Evolutionary conservation across 495 filamentous ascomycete genomes (phyloP).

Genomic region (Lentithecium fluviatile): DNA sequence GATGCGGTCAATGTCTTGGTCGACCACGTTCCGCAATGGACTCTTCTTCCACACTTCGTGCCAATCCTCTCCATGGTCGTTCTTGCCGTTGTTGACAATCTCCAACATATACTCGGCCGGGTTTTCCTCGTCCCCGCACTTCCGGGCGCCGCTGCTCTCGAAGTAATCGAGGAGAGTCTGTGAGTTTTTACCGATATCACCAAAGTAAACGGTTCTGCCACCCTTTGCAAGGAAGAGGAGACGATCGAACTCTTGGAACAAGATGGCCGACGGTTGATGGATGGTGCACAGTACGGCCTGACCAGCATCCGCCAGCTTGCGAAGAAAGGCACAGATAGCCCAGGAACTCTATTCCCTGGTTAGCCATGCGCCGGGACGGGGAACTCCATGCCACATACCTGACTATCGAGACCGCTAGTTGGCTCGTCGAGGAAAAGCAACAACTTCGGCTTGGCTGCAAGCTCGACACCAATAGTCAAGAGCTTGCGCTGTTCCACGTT

Average conservation of each 20-base stretch:
- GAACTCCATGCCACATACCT: not conserved
- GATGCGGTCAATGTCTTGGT: conserved; percentile 60
- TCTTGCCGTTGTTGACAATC: conserved; percentile 14
- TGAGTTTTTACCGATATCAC: conserved; percentile 79
- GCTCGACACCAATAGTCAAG: conserved; percentile 83
- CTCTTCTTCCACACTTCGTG: conserved; percentile 47
- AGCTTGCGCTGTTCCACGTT: conserved; percentile 89
- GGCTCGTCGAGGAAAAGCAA: conserved; percentile 72
- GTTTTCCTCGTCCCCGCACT: conserved; percentile 71
- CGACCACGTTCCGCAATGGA: conserved; percentile 27
- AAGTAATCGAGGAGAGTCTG: conserved; percentile 72
- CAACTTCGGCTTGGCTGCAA: conserved; percentile 86
- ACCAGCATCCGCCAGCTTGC: conserved; percentile 74
- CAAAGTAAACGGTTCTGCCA: conserved; percentile 85
- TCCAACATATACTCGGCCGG: conserved; percentile 96
- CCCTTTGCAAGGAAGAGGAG: conserved; percentile 75
- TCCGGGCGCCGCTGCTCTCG: conserved; percentile 68
- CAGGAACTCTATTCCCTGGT: conserved; percentile 6
- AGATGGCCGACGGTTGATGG: conserved; percentile 83
- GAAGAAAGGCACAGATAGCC: conserved; percentile 68
- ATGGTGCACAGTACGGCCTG: conserved; percentile 90
- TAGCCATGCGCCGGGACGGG: not conserved
- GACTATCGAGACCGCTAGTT: conserved; percentile 69
- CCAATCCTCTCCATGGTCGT: conserved; percentile 12
- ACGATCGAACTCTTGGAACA: conserved; percentile 87